Base-by-base conservation (phyloP, 2,329 filamentous ascomycete species). In the Colletotrichum lindemuthianum region DNA sequence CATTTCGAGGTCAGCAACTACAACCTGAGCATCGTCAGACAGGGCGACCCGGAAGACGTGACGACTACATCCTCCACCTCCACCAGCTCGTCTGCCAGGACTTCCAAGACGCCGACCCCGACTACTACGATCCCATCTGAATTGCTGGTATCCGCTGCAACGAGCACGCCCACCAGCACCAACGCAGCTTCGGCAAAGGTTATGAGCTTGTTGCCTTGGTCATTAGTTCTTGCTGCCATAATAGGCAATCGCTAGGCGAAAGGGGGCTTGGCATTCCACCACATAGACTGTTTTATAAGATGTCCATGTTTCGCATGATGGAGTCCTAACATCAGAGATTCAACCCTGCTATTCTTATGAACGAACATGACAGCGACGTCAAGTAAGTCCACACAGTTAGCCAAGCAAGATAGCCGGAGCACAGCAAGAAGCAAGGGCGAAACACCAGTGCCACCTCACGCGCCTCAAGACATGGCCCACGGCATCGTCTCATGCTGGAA, bases 1-100 rank as follows among this genome's bases (percentile, higher is more conserved):
- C 63, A 63, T 34, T 65, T 65, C 13, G 63, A 65, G 39, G 63
- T 51, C 41, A 65, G 37, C 16, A 65, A 65, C 41, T 65, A 65
- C 16, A 65, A 53, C 11, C 37, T 65, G 45, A 61, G 59, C 13
- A 54, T 65, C 15, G 58, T 65, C n/a, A 39, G 63, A 44, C 63
- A 65, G 4, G 63, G 63, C 3, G 63, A 65, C 37, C 63, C 63
- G 6, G 63, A 65, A 43, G 63, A 65, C 2, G 45, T 34, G 8
- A 34, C 47, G 8, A 45, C 61, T 4, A 34, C 45, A 32, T 48
- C 36, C 6, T 48, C 43, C 6, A 40, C 47, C 2, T 51, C 41
- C 3, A 44, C 63, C 2, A 52, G 45, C 2, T 16, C 36, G 8
- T 34, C 16, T 9, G 34, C 55, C 5, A 36, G 10, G 37, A 33